Base-by-base conservation (phyloP, 2,329 filamentous ascomycete genomes). In the Sclerotinia subarctica region DNA sequence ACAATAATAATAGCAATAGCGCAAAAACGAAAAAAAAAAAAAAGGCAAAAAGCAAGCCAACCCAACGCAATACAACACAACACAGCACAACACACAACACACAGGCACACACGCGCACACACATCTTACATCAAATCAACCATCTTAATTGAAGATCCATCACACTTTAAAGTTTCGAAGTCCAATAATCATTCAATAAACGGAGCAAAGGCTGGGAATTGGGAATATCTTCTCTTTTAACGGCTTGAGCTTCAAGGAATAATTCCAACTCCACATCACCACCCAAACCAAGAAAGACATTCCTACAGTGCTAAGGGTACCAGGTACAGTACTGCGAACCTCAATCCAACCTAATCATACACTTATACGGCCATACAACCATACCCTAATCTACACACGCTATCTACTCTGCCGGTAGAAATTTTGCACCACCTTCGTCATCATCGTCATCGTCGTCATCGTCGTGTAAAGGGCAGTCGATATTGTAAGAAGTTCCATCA, bases 381-480 rank as follows among this genome's bases (percentile, higher is more conserved):
- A 8, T n/a, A 17, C 35, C 17, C 54, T 57, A 57, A 57, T 29
- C 38, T 1, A 38, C 29, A 51, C 58, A 24, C 42, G 38, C 47
- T n/a, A 17, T 32, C 10, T 17, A 0, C 58, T 29, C 29, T 60
- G 35, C 46, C 47, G 17, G 3, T 17, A 42, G 1, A 46, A 32
- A n/a, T n/a, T 26, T n/a, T 29, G 8, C 21, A 35, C 58, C 58
- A 51, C 29, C n/a, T 26, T 62, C 58, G 46, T 49, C 29, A 62
- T 51, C 29, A n/a, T 60, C 57, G 57, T 62, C 57, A 60, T 47
- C 44, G 29, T 60, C 57, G 57, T 62, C 57, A 60, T 47, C 44
- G 29, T 35, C 58, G 11, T 47, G 13, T 35, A 49, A 24, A 21
- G 15, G 15, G 26, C 17, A 19, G 24, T 29, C 26, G 19, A 21